Evolutionary conservation across 1,139 yeast genomes (phyloP).

Genomic region (Saccharomyces hybrid): DNA sequence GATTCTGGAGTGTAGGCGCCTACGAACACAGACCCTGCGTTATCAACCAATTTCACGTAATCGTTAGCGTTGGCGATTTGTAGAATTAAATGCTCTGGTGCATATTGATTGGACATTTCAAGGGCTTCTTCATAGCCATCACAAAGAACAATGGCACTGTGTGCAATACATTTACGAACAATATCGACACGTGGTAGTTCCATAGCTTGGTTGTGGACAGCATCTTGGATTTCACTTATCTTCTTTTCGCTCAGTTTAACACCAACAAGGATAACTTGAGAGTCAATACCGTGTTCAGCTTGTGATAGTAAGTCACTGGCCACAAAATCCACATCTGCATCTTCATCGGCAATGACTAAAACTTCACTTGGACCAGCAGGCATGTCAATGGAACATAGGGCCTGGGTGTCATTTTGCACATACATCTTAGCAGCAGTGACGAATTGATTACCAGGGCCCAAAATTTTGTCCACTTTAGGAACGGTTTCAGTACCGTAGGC

Average conservation of each 20-base stretch:
- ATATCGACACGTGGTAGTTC: conserved; percentile 90
- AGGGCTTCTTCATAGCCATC: conserved; percentile 69
- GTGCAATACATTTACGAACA: conserved; percentile 84
- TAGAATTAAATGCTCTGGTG: conserved; percentile 94
- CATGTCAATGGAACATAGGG: conserved; percentile 94
- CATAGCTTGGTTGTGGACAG: conserved; percentile 76
- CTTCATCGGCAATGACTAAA: conserved; percentile 78
- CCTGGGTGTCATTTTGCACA: conserved; percentile 91
- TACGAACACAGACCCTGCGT: conserved; percentile 95
- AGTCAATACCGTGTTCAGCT: conserved; percentile 98
- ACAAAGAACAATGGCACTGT: conserved; percentile 77
- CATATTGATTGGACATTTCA: conserved; percentile 77
- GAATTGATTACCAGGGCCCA: conserved; percentile 98
- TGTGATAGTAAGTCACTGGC: conserved; percentile 93
- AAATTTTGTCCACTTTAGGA: conserved; percentile 89
- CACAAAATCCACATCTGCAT: conserved; percentile 89
- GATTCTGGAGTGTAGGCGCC: conserved; percentile 96
- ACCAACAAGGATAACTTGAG: conserved; percentile 90
- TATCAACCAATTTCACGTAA: conserved; percentile 67
- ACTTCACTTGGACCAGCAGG: conserved; percentile 99
- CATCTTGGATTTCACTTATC: conserved; percentile 63
- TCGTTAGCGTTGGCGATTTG: conserved; percentile 73
- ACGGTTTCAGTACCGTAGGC: conserved; percentile 94
- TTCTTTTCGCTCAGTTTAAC: conserved; percentile 57
- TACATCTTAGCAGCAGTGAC: conserved; percentile 99